Evolutionary conservation across 345 rosid species (phyloP), one percentile per base, ranked within the genome.

Genomic region (Kandelia obovata): DNA sequence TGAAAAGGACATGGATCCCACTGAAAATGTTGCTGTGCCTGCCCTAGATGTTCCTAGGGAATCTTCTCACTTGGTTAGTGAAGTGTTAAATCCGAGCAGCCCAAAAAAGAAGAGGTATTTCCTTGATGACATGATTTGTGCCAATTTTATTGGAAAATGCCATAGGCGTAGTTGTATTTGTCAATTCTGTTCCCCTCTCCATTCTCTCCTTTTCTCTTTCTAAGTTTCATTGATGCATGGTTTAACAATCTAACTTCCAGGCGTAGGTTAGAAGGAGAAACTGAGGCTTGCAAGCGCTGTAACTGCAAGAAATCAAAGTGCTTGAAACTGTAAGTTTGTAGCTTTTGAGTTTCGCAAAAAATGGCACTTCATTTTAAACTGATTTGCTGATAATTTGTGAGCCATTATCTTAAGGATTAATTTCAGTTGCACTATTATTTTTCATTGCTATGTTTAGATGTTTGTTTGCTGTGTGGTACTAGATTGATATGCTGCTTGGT

Each of bases 281-380:
- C 73, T 4, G 93, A 82, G 51, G 74, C 87, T 23, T 95, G 99
- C 75, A 95, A 92, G 80, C 88, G 99, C 49, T 95, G 99, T 71
- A 95, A 92, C 83, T 95, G 99, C 77, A 92, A 90, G 79, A 95
- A 90, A 65, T 90, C 98, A 9, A 92, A 87, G 84, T 95, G 99
- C 75, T 81, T 95, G 87, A 95, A 95, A 80, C 99, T 95, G 99
- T 92, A 83, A 87, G 99, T 83, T 64, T 13, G 20, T 39, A 37
- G 56, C 61, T 66, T 13, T 6, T 20, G 37, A 25, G 47, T 37
- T 30, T 59, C n/a, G 1, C 16, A 56, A 63, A 13, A 21, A 49
- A 31, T 13, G 31, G 20, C 19, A 32, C 32, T 16, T 46, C 16
- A 20, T 5, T 11, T 7, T 15, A 59, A 16, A n/a, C 23, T 26